Conservation (phyloP, 768 basidiomycete genomes). For the Hypholoma fasciculare region DNA sequence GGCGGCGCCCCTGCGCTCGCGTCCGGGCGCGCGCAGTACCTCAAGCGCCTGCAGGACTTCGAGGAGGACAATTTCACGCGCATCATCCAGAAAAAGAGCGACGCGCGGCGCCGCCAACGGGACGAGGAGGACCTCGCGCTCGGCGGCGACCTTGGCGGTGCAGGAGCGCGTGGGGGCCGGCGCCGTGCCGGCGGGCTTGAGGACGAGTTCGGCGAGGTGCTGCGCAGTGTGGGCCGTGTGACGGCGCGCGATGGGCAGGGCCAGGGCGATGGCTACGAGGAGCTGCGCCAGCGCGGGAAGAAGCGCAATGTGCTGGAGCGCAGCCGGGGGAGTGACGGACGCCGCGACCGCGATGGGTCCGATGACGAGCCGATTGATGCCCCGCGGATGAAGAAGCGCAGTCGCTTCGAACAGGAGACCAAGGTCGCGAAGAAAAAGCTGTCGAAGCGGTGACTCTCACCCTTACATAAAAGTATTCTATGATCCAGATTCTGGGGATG, state of each 20-base stretch:
- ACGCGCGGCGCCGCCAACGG: constrained; percentile 62
- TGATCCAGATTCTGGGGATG: no score
- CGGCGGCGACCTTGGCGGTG: constrained; percentile 60
- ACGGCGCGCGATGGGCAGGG: constrained; percentile 31
- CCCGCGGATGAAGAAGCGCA: constrained; percentile 39
- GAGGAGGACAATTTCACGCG: constrained; percentile 96
- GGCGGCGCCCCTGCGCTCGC: constrained; percentile 58
- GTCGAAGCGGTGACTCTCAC: constrained; percentile 4
- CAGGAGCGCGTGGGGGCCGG: constrained; percentile 50
- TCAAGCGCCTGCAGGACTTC: constrained; percentile 81
- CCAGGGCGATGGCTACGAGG: constrained; percentile 78
- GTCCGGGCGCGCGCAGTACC: constrained; percentile 73
- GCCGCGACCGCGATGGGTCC: constrained; percentile 18
- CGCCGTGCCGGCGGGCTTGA: constrained; percentile 69
- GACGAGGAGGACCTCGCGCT: constrained; percentile 91
- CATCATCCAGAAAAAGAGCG: constrained; percentile 87
- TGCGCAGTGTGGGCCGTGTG: constrained; percentile 57
- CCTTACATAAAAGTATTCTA: neutral
- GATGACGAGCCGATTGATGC: constrained; percentile 29
- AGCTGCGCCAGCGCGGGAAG: constrained; percentile 66
- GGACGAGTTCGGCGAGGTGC: constrained; percentile 83
- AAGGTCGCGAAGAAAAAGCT: constrained; percentile 41
- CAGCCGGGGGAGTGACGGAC: constrained; percentile 40
- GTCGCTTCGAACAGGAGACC: constrained; percentile 49
- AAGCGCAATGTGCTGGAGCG: constrained; percentile 62